Evolutionary conservation across 75 land plant genomes (phyloP), one percentile per base, ranked within the genome.

Genomic region (Adiantum capillusveneris): DNA sequence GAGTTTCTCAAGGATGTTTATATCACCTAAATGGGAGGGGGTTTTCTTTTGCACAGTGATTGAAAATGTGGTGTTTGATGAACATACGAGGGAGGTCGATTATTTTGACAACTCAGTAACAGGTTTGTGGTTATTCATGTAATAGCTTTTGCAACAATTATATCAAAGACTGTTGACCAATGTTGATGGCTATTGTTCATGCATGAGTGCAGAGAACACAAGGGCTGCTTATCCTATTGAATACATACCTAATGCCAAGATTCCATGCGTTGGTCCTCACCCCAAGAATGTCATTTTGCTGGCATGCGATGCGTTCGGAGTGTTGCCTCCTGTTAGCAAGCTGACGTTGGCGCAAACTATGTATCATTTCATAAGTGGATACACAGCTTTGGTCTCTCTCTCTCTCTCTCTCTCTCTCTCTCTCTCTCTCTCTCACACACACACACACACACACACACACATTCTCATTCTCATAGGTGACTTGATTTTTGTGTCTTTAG

Each of bases 181-280:
- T n/a, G n/a, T n/a, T n/a, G n/a, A n/a, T n/a, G n/a, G n/a, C n/a
- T n/a, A n/a, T n/a, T n/a, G n/a, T n/a, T n/a, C n/a, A n/a, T n/a
- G n/a, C n/a, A n/a, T n/a, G n/a, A n/a, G n/a, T n/a, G 67, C 86
- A 91, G 97, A 92, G 76, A 92, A 92, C 64, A 92, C 97, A 30
- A 73, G 97, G 37, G 97, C 96, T 21, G 65, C 97, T 6, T 92
- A 92, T 59, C 97, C 97, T 9, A 92, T 92, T 11, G 97, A 92
- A 58, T 89, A 72, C 72, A 92, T 92, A 27, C 95, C 97, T 0
- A 92, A 92, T 58, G 97, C 86, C 13, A 80, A 75, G 71, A 65
- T 92, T 25, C 97, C 97, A 7, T 92, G 97, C 46, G 84, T 89
- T 18, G 97, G 86, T 0, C 95, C 95, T 9, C 97, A 92, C 25